phyloP scores from a whole-genome alignment of 169 alveolate species.

The Plasmodium chabaudi region DNA sequence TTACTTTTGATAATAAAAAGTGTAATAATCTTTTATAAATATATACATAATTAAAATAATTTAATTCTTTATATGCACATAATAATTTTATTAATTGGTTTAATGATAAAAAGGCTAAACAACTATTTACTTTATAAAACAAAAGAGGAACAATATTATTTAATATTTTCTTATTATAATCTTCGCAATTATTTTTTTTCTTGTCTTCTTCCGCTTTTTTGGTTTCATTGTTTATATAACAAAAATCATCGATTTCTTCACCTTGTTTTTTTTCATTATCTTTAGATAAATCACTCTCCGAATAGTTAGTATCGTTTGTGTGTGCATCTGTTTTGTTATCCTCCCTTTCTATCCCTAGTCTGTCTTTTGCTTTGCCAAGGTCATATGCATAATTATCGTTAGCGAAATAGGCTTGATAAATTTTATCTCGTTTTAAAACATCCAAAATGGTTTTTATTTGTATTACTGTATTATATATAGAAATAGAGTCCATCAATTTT shows the following conservation, averaged over 20 bases:
- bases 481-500: conserved; percentile 52
- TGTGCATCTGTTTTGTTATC: no score
- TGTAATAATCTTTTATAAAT: conserved; percentile 51
- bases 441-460: conserved; percentile 21
- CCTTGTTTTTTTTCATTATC: no score
- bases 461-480: conserved; percentile 54
- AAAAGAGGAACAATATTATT: conserved; percentile 32
- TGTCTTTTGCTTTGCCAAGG: not conserved
- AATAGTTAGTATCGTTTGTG: not conserved
- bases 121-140: conserved; percentile 60
- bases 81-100: conserved; percentile 48
- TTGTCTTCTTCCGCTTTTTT: not conserved
- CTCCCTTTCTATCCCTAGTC: no score
- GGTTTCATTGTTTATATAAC: not conserved
- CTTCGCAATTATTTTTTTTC: not conserved
- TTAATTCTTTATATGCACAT: conserved; percentile 61
- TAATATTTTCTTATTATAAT: not conserved
- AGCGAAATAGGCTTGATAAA: not conserved
- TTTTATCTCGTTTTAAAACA: not conserved
- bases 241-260: not conserved
- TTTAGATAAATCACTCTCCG: not conserved
- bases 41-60: conserved; percentile 49
- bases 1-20: conserved; percentile 19
- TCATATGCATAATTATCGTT: not conserved
- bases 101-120: conserved; percentile 62